Conservation (phyloP, 2,329 filamentous ascomycete genomes). For the Venturia pyrina region DNA sequence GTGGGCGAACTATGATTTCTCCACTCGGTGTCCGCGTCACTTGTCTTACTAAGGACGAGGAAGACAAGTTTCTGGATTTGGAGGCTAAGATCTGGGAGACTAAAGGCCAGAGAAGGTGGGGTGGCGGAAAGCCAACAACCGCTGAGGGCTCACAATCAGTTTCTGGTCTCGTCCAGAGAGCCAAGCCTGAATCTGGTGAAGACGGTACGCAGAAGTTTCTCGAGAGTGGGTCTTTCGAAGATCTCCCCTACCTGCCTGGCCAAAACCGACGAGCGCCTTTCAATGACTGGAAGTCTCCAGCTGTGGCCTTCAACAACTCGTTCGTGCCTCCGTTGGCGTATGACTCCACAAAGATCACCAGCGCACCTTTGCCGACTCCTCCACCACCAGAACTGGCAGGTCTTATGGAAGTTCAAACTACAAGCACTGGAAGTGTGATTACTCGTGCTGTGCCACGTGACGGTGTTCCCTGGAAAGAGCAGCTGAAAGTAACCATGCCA, state of each 20-base stretch:
- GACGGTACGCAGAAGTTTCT: neutral
- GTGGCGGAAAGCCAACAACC: conserved; percentile 1
- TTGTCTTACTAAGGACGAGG: conserved; percentile 58
- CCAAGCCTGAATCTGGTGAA: conserved; percentile 14
- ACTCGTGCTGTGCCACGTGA: neutral
- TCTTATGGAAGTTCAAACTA: conserved; percentile 1
- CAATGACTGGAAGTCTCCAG: conserved; percentile 42
- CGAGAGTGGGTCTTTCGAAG: neutral
- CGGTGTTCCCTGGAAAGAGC: neutral
- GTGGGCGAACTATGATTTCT: conserved; percentile 57
- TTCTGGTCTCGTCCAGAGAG: neutral
- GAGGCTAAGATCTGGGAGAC: conserved; percentile 44
- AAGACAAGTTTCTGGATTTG: conserved; percentile 58
- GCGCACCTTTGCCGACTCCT: neutral
- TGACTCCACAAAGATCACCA: neutral
- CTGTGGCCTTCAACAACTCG: conserved; percentile 1
- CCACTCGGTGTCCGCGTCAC: conserved; percentile 62
- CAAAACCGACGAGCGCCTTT: conserved; percentile 46
- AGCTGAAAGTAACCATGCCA: neutral
- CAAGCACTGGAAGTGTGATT: conserved; percentile 1
- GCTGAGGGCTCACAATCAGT: neutral
- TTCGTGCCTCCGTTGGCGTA: conserved; percentile 2
- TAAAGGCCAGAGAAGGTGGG: conserved; percentile 2
- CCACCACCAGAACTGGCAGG: neutral
- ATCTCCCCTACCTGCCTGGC: neutral